Evolutionary conservation across 495 filamentous ascomycete species (phyloP), one percentile per base, ranked within the genome.

Genomic region (Neurospora sp.): DNA sequence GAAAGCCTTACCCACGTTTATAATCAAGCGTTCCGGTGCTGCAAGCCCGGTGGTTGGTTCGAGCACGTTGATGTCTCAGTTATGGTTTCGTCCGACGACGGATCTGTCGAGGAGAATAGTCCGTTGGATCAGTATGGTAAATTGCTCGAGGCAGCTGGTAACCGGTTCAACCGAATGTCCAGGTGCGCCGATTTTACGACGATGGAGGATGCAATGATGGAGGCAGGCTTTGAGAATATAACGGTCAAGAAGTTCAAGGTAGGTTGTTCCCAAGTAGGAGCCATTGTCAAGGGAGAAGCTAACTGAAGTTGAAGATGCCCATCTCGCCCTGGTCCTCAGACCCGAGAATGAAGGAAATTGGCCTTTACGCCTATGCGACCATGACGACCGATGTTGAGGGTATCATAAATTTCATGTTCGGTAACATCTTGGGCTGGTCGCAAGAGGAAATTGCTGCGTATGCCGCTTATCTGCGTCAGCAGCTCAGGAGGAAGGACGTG

Each of bases 1-100:
- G 77, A 74, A 37, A 82, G 89, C 75, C 90, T 89, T 88, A 76
- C 78, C 3, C 79, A 74, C 22, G 82, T 83, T 3, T 75, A 77
- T 68, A 27, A 82, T 82, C 80, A 84, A n/a, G 78, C 74, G 40
- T 83, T 74, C 69, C 38, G 40, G n/a, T 48, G 69, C 48, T 72
- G 78, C 37, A 73, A 74, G 72, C 77, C 77, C n/a, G 77, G 77
- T 20, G 77, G 76, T 11, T 72, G 69, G 71, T 20, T 80, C 85
- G 89, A 92, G 73, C 83, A 85, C 39, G 79, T 80, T 31, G 87
- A 88, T 70, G 77, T 83, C 2, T 83, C 81, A 3, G 80, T 79
- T 20, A 72, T 80, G 4, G 80, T 84, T 8, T 74, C 70, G 12
- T 85, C 82, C 48, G 88, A 90, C 72, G 87, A 89, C 72, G 81